Conservation (phyloP, 176 grass and related monocot species). For the Oryza punctata region DNA sequence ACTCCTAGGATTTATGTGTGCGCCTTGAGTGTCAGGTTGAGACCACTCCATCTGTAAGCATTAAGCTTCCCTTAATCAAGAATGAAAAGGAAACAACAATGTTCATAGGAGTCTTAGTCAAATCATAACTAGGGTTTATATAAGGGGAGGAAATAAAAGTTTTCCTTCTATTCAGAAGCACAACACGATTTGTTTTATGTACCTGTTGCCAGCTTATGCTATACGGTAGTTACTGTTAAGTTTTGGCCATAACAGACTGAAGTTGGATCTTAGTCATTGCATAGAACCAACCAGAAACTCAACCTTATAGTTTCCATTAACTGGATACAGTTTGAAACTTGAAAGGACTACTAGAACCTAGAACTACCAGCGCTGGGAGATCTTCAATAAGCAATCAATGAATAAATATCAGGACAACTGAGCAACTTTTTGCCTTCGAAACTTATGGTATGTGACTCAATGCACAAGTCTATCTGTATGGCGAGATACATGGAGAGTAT, state of each 20-base stretch:
- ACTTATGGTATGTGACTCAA: constrained; percentile 4
- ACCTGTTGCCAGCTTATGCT: constrained; percentile 6
- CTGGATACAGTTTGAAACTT: constrained; percentile 12
- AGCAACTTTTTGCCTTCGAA: constrained; percentile 1
- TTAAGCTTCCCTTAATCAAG: constrained; percentile 26
- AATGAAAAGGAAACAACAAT: constrained; percentile 14
- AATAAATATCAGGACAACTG: background rate
- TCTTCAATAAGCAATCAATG: constrained; percentile 16
- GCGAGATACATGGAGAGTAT: constrained; percentile 7
- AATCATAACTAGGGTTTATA: background rate
- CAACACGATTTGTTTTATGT: background rate
- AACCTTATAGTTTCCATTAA: constrained; percentile 8
- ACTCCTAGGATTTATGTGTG: constrained; percentile 80
- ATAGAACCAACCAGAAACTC: background rate
- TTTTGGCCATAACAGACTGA: background rate
- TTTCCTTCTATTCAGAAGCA: constrained; percentile 15
- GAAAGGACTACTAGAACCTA: constrained; percentile 10
- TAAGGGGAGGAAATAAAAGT: background rate
- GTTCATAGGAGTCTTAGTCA: background rate
- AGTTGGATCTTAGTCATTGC: constrained; percentile 21
- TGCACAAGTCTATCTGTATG: constrained; percentile 13
- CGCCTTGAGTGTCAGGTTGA: constrained; percentile 89
- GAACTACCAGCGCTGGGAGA: background rate
- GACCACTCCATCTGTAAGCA: constrained; percentile 92
- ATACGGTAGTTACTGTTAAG: constrained; percentile 24